phyloP scores from a whole-genome alignment of 2,329 filamentous ascomycete genomes.

The Xylariaceae sp. region DNA sequence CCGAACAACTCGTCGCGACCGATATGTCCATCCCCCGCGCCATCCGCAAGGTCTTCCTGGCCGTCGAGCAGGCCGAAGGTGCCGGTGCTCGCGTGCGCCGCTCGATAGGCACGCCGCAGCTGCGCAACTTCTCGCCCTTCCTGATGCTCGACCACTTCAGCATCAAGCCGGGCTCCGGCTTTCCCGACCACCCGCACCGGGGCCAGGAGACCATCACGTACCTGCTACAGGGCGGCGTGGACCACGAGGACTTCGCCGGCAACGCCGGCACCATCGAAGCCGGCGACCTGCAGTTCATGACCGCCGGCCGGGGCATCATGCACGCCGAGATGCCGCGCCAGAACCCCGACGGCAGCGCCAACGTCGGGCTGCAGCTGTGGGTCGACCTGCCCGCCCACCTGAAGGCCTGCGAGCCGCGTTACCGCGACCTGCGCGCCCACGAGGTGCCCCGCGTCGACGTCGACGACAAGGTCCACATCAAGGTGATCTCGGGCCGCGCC shows the following conservation, averaged over 20 bases:
- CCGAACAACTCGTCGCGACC: conserved; percentile 39
- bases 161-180: conserved; percentile 78
- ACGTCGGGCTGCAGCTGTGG: conserved; percentile 92
- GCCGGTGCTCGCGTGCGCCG: conserved; percentile 85
- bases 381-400: conserved; percentile 83
- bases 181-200: conserved; percentile 83
- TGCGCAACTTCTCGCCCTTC: conserved; percentile 89
- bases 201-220: conserved; percentile 72
- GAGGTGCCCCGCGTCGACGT: conserved; percentile 79
- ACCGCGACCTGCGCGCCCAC: conserved; percentile 76
- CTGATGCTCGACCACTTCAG: conserved; percentile 95
- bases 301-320: conserved; percentile 86
- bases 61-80: conserved; percentile 84
- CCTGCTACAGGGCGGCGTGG: conserved; percentile 69
- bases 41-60: conserved; percentile 82
- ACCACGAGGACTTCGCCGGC: conserved; percentile 42
- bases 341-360: conserved; percentile 73
- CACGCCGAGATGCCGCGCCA: conserved; percentile 93
- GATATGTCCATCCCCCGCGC: conserved; percentile 71
- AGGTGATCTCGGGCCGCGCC: conserved; percentile 86
- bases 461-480: conserved; percentile 77
- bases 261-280: conserved; percentile 75
- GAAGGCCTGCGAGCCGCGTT: conserved; percentile 88
- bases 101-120: conserved; percentile 79
- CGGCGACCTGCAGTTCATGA: conserved; percentile 98